Evolutionary conservation across 768 basidiomycete genomes (phyloP).

Genomic region (Pholiota microspora): DNA sequence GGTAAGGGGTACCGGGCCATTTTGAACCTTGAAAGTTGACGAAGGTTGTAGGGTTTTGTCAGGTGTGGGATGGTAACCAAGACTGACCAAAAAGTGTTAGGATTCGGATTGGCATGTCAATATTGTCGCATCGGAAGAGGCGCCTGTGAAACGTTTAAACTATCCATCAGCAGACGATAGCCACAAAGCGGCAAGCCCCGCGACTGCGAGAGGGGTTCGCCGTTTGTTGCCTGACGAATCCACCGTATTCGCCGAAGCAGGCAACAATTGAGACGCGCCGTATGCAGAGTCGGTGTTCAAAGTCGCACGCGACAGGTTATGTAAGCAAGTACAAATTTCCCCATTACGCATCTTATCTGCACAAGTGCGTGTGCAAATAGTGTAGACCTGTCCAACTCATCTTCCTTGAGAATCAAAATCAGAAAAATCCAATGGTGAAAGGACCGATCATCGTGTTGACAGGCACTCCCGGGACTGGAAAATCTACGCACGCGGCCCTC

Average conservation of each 20-base stretch:
- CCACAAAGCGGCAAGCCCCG: neutral
- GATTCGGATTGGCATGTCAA: conserved; percentile 15
- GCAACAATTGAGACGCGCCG: conserved; percentile 2
- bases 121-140: conserved; percentile 7
- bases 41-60: neutral
- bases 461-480: conserved; percentile 94
- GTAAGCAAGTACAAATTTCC: neutral
- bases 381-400: neutral
- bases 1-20: conserved; percentile 1
- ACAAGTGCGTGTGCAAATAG: neutral
- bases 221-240: conserved; percentile 5
- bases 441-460: conserved; percentile 80
- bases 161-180: conserved; percentile 5
- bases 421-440: conserved; percentile 17
- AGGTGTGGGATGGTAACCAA: conserved; percentile 16
- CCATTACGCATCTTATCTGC: neutral
- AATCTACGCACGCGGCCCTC: conserved; percentile 90
- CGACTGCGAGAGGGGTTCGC: neutral
- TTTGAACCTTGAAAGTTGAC: neutral
- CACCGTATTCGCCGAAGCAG: conserved; percentile 6
- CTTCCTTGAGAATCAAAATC: neutral
- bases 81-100: neutral
- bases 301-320: neutral
- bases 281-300: neutral
- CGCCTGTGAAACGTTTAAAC: conserved; percentile 8